Percentiles rank a stretch among this genome's conserved stretches.
Evolutionary conservation across 2,329 filamentous ascomycete genomes (phyloP).

Genomic region (Didymella exigua): DNA sequence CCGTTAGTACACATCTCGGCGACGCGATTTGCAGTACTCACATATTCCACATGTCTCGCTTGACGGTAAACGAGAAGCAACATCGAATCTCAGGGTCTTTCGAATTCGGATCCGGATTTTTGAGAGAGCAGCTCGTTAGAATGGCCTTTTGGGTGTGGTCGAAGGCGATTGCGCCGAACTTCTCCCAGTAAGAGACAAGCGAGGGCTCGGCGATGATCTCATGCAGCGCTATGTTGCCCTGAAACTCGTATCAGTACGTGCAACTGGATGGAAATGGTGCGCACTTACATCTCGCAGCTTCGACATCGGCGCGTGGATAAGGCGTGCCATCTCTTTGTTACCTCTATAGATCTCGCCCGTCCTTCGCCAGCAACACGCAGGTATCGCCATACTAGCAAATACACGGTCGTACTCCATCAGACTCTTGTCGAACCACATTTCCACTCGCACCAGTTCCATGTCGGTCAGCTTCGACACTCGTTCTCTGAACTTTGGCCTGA

Average conservation of each 20-base stretch:
- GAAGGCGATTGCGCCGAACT: constrained; percentile 97
- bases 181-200: constrained; percentile 97
- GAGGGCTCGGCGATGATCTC: constrained; percentile 96
- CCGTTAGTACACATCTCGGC: constrained; percentile 37
- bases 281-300: constrained; percentile 81
- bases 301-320: constrained; percentile 92
- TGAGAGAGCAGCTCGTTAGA: constrained; percentile 88
- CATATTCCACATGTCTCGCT: constrained; percentile 95
- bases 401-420: constrained; percentile 98
- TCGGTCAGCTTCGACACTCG: constrained; percentile 92
- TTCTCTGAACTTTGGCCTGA: constrained; percentile 93
- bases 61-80: constrained; percentile 97
- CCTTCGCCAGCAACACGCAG: constrained; percentile 94
- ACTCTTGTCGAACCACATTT: constrained; percentile 98
- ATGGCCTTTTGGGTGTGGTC: constrained; percentile 93
- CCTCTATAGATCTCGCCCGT: constrained; percentile 97
- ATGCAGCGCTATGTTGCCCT: constrained; percentile 94
- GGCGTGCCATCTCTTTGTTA: constrained; percentile 98
- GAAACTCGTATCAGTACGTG: constrained; percentile 20
- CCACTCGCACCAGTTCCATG: constrained; percentile 90
- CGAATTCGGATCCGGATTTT: constrained; percentile 68
- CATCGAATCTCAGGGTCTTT: constrained; percentile 80
- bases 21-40: constrained; percentile 57
- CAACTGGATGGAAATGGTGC: background rate
- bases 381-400: constrained; percentile 98